Evolutionary conservation across 805 yeast genomes (phyloP).

Genomic region (Wickerhamiella domercqiae): DNA sequence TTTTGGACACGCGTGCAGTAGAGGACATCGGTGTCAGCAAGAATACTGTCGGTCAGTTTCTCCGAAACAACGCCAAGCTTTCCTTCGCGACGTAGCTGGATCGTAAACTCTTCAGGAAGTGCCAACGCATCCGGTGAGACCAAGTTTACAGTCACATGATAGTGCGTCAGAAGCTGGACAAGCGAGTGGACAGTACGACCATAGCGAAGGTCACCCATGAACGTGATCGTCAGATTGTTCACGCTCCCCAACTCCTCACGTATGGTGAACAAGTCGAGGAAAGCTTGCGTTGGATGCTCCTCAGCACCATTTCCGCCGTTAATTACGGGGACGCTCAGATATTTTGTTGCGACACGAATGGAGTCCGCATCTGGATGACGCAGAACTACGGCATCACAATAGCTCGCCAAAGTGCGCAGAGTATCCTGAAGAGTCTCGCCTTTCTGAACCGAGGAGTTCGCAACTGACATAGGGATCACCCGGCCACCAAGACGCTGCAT

Average conservation of each 20-base stretch:
- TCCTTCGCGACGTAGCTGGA: conserved; percentile 48
- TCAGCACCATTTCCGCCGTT: conserved; percentile 97
- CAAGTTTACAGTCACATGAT: conserved; percentile 83
- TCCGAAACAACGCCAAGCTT: conserved; percentile 62
- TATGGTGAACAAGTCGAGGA: conserved; percentile 90
- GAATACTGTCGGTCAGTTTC: conserved; percentile 66
- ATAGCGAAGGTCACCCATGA: conserved; percentile 96
- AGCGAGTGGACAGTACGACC: conserved; percentile 98
- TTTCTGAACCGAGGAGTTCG: conserved; percentile 87
- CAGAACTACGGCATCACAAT: conserved; percentile 90
- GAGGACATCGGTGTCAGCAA: conserved; percentile 82
- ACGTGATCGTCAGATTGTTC: conserved; percentile 92
- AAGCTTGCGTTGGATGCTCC: conserved; percentile 98
- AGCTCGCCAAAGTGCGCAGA: conserved; percentile 83
- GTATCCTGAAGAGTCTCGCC: conserved; percentile 98
- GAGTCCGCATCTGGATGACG: conserved; percentile 92
- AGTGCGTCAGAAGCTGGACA: conserved; percentile 76
- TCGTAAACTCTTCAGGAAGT: conserved; percentile 59
- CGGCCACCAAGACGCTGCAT: conserved; percentile 99
- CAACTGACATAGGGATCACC: conserved; percentile 73
- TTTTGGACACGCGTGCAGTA: conserved; percentile 98
- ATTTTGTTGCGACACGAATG: conserved; percentile 88
- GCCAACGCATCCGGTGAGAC: conserved; percentile 81
- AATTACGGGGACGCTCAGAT: conserved; percentile 90
- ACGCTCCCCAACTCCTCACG: conserved; percentile 98